A percentile compares a stretch with the other conserved stretches of the same genome.
Conservation (phyloP, 1,284 basidiomycete genomes). For the Ustilago crameri region DNA sequence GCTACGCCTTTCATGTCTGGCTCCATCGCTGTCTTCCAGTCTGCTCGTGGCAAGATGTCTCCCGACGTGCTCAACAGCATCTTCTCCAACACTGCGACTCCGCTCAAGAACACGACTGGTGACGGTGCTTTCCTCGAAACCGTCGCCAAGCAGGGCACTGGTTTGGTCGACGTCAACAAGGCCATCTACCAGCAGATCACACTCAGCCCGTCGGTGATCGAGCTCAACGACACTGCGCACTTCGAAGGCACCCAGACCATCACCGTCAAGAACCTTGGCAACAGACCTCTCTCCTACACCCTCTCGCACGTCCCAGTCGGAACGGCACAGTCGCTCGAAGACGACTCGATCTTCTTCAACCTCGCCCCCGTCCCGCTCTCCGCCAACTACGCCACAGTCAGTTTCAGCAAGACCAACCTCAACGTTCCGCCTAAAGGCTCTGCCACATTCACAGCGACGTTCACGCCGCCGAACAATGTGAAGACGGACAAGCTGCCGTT, state of each 20-base stretch:
- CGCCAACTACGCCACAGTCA: constrained; percentile 70
- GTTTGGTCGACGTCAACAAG: constrained; percentile 75
- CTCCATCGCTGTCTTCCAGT: constrained; percentile 75
- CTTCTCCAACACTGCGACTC: constrained; percentile 75
- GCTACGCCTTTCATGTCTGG: constrained; percentile 73
- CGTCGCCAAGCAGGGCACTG: constrained; percentile 76
- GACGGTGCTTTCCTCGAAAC: constrained; percentile 74
- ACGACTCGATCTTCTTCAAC: constrained; percentile 53
- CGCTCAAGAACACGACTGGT: constrained; percentile 71
- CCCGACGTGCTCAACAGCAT: constrained; percentile 69
- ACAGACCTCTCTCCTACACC: constrained; percentile 49
- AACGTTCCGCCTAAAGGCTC: constrained; percentile 68
- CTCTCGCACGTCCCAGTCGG: constrained; percentile 57
- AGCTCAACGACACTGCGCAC: constrained; percentile 77
- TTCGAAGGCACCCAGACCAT: constrained; percentile 48
- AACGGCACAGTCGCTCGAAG: constrained; percentile 64
- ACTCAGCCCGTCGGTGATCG: constrained; percentile 74
- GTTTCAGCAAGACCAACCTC: constrained; percentile 68
- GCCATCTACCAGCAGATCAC: constrained; percentile 73
- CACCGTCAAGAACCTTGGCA: constrained; percentile 56
- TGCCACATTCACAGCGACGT: constrained; percentile 64
- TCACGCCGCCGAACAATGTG: constrained; percentile 71
- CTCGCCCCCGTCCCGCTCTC: constrained; percentile 73
- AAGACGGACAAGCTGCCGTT: constrained; percentile 73
- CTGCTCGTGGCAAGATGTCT: constrained; percentile 70